Base-by-base conservation (phyloP, 768 basidiomycete species). In the Suillus tomentosus region DNA sequence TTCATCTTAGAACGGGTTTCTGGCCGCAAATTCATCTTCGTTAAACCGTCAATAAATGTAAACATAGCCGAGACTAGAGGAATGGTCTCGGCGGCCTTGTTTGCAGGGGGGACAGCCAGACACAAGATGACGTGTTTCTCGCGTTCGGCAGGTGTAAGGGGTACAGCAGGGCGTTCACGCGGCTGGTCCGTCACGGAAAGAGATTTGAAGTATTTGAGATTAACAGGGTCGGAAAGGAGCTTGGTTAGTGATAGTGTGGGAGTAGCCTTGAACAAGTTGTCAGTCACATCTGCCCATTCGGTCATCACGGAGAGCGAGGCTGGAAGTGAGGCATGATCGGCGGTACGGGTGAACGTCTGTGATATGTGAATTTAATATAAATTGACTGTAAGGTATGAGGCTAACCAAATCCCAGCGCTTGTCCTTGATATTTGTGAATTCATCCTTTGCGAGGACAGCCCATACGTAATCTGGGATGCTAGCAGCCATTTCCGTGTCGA, bases 111-210 rank as follows among this genome's bases (percentile, higher is more conserved):
- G 22, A 85, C 77, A 39, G 73, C 72, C 57, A 96, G 78, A 48
- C 83, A 85, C 60, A 97, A 82, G 60, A 92, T 83, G 70, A 96
- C 81, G 69, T 90, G 92, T 71, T 94, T 92, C 69, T 86, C 81
- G 65, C 84, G 83, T 50, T 85, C 75, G 56, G 80, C 75, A 45
- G 85, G 74, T 5, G 83, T 70, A 50, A 88, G 64, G 1, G 86
- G 83, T 3, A 78, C 73, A 1, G 70, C 65, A 1, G 95, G 95
- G 62, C 91, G 87, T 27, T 82, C 81, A 60, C 87, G 81, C 9
- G 95, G 92, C 71, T 94, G 92, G 79, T 97, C 95, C 31, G 95
- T 94, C 61, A 94, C 91, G 55, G 94, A 87, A 68, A 96, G 84
- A 43, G 91, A 94, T 68, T 91, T 90, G 82, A 97, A 93, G 79